Evolutionary conservation across 2,329 filamentous ascomycete genomes (phyloP).

Genomic region (Westerdykella sp.): DNA sequence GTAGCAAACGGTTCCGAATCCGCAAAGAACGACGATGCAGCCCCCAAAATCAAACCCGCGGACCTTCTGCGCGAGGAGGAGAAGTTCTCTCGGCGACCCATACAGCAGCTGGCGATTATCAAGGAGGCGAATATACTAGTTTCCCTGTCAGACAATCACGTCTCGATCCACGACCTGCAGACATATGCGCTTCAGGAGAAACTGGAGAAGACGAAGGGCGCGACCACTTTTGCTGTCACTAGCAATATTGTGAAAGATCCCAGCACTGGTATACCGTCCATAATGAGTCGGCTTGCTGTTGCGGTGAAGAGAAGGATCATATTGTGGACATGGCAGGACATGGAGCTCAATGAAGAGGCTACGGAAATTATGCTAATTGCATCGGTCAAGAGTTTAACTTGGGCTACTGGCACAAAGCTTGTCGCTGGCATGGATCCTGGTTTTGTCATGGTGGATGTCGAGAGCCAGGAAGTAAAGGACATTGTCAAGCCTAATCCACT

Average conservation of each 20-base stretch:
- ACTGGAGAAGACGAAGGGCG: slow-evolving; percentile 77
- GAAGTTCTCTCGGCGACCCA: slow-evolving; percentile 81
- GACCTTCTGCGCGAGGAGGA: slow-evolving; percentile 88
- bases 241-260: slow-evolving; percentile 92
- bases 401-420: slow-evolving; percentile 80
- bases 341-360: slow-evolving; percentile 70
- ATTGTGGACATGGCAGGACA: slow-evolving; percentile 94
- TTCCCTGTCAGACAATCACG: slow-evolving; percentile 81
- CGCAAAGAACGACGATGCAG: slow-evolving; percentile 3
- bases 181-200: slow-evolving; percentile 77
- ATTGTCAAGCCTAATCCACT: slow-evolving; percentile 71
- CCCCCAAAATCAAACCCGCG: slow-evolving; percentile 48
- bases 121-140: slow-evolving; percentile 91
- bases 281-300: slow-evolving; percentile 85
- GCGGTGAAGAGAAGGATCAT: slow-evolving; percentile 86
- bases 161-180: slow-evolving; percentile 84
- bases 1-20: slow-evolving; percentile 18
- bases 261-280: slow-evolving; percentile 80
- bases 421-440: slow-evolving; percentile 87
- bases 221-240: slow-evolving; percentile 83
- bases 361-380: slow-evolving; percentile 74
- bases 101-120: slow-evolving; percentile 91
- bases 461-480: slow-evolving; percentile 66
- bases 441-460: slow-evolving; percentile 82
- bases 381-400: slow-evolving; percentile 80